These are phyloP conservation scores for Phaffia rhodozyma DNA, from an alignment of 1,284 basidiomycete species.

Conservation along the genomic window DNA sequence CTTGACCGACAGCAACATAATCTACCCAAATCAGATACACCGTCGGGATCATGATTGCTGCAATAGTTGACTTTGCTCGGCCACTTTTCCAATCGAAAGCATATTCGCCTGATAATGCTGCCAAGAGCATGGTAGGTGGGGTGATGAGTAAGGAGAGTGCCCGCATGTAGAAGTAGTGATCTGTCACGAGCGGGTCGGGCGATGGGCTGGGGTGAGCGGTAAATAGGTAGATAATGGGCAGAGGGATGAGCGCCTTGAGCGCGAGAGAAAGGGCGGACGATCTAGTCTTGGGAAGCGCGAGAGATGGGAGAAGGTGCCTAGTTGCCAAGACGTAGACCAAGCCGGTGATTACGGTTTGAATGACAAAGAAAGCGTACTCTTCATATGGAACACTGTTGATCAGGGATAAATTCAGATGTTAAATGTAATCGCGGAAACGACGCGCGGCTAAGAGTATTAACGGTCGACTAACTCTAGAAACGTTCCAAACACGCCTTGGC, in stretches of 20 bases:
- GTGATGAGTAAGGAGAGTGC: neutral
- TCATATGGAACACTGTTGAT: no score
- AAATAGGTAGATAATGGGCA: neutral
- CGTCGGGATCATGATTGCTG: neutral
- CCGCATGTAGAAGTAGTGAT: neutral
- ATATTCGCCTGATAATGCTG: no score
- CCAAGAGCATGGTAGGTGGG: no score
- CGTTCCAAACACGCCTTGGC: no score
- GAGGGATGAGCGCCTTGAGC: neutral
- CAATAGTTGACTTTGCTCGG: neutral
- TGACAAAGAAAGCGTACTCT: no score
- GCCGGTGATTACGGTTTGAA: no score
- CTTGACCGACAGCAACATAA: slow-evolving; percentile 1
- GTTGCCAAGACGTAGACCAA: neutral
- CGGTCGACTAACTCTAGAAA: no score
- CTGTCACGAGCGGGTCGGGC: neutral
- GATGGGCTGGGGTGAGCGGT: neutral
- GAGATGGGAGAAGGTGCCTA: slow-evolving; percentile 7
- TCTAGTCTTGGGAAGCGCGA: neutral
- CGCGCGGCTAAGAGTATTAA: no score
- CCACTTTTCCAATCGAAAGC: no score
- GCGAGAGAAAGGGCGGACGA: neutral
- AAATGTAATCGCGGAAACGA: no score
- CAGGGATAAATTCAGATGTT: no score
- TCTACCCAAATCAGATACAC: slow-evolving; percentile 3